Evolutionary conservation across 257 asterid species (phyloP), one percentile per base, ranked within the genome.

Genomic region (Anisodus acutangulus): DNA sequence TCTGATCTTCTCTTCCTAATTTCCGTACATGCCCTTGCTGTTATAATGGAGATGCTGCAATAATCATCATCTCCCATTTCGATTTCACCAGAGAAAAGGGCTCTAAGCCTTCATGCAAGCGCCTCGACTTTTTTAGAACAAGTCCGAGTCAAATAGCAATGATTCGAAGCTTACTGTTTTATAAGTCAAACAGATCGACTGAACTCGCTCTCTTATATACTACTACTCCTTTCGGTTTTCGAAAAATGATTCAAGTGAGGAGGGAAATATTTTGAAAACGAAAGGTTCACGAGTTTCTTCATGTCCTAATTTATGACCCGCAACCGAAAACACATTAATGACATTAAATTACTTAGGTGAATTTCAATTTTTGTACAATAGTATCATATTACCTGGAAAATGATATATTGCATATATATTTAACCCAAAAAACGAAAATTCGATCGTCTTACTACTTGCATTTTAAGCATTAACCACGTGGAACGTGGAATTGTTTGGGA

Each of bases 1-100:
- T 88, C 90, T 54, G 76, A 68, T 84, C 88, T 71, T 43, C 69
- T 69, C 60, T 87, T 83, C 35, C 64, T 83, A 76, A 76, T 76
- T 22, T 85, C 58, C 83, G 72, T 47, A 19, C 78, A 9, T 64
- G 79, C 47, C 47, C 78, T 57, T 58, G 57, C 87, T 3, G 68
- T 84, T 37, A 81, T 39, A 74, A 84, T 88, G 22, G 81, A 76
- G 7, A 51, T 49, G 70, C 82, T 81, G 54, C 76, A 84, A 78
- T 87, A 81, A 37, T 87, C 88, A 39, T 86, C 88, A 12, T 35
- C 54, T 15, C 69, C 39, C 60, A 78, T 78, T 53, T 26, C 51
- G 4, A 51, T 76, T 51, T 31, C 11, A 31, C 35, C 35, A 22
- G 26, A n/a, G n/a, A 22, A 22, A 22, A 22, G 26, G 0, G 26